Percentiles rank a stretch among this genome's conserved stretches.
Conservation (phyloP, 495 filamentous ascomycete genomes). For the Neurospora africana region DNA sequence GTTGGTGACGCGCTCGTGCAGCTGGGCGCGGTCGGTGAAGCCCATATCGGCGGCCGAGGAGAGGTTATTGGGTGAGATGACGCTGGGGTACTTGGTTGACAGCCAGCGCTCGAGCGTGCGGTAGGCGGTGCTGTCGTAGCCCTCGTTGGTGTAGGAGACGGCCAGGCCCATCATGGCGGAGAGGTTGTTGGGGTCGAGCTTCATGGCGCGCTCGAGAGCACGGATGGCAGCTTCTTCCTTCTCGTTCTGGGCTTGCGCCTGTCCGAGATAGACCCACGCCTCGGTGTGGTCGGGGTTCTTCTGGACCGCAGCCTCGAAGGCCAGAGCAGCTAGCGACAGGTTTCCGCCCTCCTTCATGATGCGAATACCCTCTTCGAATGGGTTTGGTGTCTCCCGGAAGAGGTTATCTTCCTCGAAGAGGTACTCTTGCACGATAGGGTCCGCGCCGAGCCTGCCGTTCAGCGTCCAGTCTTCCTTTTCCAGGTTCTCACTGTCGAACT, state of each 20-base stretch:
- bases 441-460: constrained; percentile 38
- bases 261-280: constrained; percentile 85
- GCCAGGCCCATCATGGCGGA: constrained; percentile 88
- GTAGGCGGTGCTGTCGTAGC: constrained; percentile 94
- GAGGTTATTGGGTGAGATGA: constrained; percentile 58
- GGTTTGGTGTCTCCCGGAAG: constrained; percentile 63
- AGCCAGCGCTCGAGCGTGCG: constrained; percentile 96
- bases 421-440: constrained; percentile 77
- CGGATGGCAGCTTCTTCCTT: constrained; percentile 97
- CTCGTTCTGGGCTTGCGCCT: constrained; percentile 93
- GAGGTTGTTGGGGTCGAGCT: constrained; percentile 75
- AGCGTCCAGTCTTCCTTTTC: constrained; percentile 48
- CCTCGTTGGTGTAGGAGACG: constrained; percentile 98
- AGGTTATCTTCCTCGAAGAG: constrained; percentile 90
- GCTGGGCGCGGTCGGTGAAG: constrained; percentile 81
- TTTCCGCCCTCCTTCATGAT: constrained; percentile 91
- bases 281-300: constrained; percentile 78
- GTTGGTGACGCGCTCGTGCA: constrained; percentile 81
- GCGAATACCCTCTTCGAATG: constrained; percentile 81
- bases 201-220: constrained; percentile 86
- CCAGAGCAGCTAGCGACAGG: constrained; percentile 82
- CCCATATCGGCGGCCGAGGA: constrained; percentile 65
- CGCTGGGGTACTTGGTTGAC: constrained; percentile 75
- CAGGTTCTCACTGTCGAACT: constrained; percentile 60
- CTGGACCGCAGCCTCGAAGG: constrained; percentile 95